These are phyloP conservation scores for Hirschfeldia incana DNA, from an alignment of 345 rosid genomes.

Conservation along the genomic window DNA sequence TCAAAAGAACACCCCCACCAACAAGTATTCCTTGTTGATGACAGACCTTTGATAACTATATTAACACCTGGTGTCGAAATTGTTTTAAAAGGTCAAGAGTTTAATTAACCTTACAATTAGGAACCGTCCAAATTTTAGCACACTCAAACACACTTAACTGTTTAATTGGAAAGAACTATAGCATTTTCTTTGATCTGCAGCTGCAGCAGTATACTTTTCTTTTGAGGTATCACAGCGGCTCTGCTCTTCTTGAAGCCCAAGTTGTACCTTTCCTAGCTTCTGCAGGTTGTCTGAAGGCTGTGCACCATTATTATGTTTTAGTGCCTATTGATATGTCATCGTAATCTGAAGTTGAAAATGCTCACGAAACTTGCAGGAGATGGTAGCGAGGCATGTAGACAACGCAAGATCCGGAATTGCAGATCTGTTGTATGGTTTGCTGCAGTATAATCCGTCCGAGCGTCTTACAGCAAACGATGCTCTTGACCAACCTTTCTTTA, in stretches of 20 bases:
- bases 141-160: too few relatives aligned
- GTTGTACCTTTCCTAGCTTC: conserved; percentile 31
- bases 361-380: conserved; percentile 48
- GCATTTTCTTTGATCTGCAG: conserved; percentile 60
- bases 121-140: too few relatives aligned
- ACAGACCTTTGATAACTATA: too few relatives aligned
- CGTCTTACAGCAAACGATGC: conserved; percentile 71
- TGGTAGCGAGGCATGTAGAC: conserved; percentile 53
- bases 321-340: not conserved
- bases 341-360: conserved; percentile 17
- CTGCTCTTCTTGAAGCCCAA: conserved; percentile 53
- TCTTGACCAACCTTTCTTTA: conserved; percentile 70
- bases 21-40: too few relatives aligned
- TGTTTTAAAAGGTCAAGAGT: too few relatives aligned
- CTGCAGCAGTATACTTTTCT: conserved; percentile 59
- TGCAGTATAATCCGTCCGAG: conserved; percentile 67
- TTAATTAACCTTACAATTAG: too few relatives aligned
- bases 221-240: conserved; percentile 51
- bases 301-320: not conserved
- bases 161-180: conserved; percentile 11
- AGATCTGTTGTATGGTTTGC: conserved; percentile 60
- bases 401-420: conserved; percentile 47
- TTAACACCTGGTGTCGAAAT: too few relatives aligned
- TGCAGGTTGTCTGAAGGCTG: conserved; percentile 46
- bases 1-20: too few relatives aligned